Percentiles rank a stretch among this genome's conserved stretches.
Evolutionary conservation across 495 filamentous ascomycete genomes (phyloP).

Genomic region (Xylaria bambusicola): DNA sequence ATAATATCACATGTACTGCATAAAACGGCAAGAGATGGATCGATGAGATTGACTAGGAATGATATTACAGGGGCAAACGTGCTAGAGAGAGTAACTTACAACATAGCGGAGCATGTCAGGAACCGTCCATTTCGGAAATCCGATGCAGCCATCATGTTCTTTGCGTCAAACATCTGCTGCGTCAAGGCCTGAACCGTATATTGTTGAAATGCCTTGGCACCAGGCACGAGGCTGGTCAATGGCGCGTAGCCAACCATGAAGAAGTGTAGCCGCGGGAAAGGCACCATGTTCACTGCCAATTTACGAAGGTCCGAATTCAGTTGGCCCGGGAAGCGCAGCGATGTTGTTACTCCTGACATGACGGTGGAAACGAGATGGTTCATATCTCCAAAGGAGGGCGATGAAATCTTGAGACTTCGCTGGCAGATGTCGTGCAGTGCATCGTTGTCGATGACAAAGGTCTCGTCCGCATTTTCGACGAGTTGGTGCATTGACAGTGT

Average conservation of each 20-base stretch:
- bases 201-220: constrained; percentile 89
- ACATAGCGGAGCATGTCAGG: constrained; percentile 97
- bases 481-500: constrained; percentile 96
- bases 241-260: constrained; percentile 99
- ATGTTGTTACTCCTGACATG: constrained; percentile 98
- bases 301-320: constrained; percentile 98
- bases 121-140: constrained; percentile 99
- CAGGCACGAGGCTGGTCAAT: constrained; percentile 77
- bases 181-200: constrained; percentile 92
- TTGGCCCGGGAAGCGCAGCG: constrained; percentile 95
- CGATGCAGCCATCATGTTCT: constrained; percentile 99
- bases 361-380: constrained; percentile 98
- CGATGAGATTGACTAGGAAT: neutral
- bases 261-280: constrained; percentile 98
- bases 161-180: constrained; percentile 99
- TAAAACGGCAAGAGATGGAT: too few relatives aligned
- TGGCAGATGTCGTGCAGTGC: constrained; percentile 99
- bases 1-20: too few relatives aligned
- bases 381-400: constrained; percentile 94
- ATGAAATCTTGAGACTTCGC: constrained; percentile 92
- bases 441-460: constrained; percentile 99
- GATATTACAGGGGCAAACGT: constrained; percentile 1
- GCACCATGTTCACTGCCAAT: constrained; percentile 99
- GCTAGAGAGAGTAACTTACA: constrained; percentile 41
- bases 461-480: constrained; percentile 98